Base-by-base conservation (phyloP, 1,284 basidiomycete species). In the Apiotrichum porosum region DNA sequence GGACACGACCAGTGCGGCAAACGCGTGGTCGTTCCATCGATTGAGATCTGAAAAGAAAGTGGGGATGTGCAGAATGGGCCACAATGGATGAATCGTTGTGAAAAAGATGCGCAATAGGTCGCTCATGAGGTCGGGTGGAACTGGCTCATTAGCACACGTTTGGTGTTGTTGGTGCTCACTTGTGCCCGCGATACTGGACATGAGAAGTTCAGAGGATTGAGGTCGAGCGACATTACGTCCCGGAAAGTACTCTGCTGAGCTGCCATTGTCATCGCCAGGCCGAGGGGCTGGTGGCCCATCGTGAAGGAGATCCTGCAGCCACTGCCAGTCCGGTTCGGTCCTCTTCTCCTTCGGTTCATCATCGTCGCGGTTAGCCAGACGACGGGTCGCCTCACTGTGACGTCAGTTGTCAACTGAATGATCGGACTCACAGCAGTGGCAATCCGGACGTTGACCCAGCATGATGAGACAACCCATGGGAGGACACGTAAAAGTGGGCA, bases 61-160 rank as follows among this genome's bases (percentile, higher is more conserved):
- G 12, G 55, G 48, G 6, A 46, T 44, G 26, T 57, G 55, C 9
- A 57, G 35, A 30, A 57, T 53, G 8, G 55, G 55, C 55, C 55
- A 57, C 10, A 44, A 39, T 2, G 51, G 55, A 26, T 57, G 51
- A 10, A 57, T 38, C n/a, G 44, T 44, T 3, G 35, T 41, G 49
- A 57, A 57, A 36, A 52, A 52, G 19, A 52, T 47, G 21, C 44
- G n/a, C 6, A 49, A 31, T 18, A 49, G 32, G 18, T 47, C 46
- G 19, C 39, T 48, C 46, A 52, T 37, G 12, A 52, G 30, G 21
- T 52, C 51, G 12, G 42, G 37, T 0, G 51, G 51, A 13, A 52
- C 44, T 46, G 30, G 4, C 12, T n/a, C n/a, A n/a, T n/a, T n/a
- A n/a, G n/a, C n/a, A n/a, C n/a, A n/a, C n/a, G n/a, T n/a, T n/a